Base-by-base conservation (phyloP, 2,329 filamentous ascomycete genomes). In the Chlorencoelia australis region DNA sequence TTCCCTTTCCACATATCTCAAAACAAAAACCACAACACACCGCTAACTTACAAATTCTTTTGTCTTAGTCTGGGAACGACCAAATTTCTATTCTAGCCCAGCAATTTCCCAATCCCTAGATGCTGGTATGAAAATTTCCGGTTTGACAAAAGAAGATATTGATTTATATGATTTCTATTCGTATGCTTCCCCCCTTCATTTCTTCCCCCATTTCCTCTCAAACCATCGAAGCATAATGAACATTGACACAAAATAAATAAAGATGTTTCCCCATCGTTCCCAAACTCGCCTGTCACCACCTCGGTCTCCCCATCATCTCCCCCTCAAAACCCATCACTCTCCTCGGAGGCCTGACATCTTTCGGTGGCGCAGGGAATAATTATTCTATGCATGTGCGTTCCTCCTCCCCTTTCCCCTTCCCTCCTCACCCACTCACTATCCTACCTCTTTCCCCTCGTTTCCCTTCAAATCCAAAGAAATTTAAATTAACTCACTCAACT, bases 191-290 rank as follows among this genome's bases (percentile, higher is more conserved):
- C 9, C 16, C 2, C 14, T 21, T 24, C 14, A 13, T 10, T 7
- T 6, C 14, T 19, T 7, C 4, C 16, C 19, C 5, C 17, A 10
- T n/a, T n/a, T 19, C 10, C 3, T n/a, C 10, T 5, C 4, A n/a
- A 11, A 18, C 1, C 2, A n/a, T 15, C n/a, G 20, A 1, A 18
- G 10, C 11, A 30, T 30, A 11, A 3, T 4, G 22, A 14, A 7
- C 11, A 2, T 14, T 7, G 4, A 11, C 17, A 32, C 46, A 22
- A 48, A 25, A 33, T 7, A 16, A 15, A 2, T 7, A 14, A n/a
- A 75, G 73, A 0, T 82, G 78, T 47, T 82, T 82, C 42, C 78
- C 78, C 0, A 78, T 82, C 18, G 75, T 82, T 0, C 78, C 77
- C 0, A 82, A 82, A 50, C 57, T 82, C 0, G 78, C 77, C 1